Conservation (phyloP, 495 filamentous ascomycete genomes). For the Lasiosphaeris hirsuta region DNA sequence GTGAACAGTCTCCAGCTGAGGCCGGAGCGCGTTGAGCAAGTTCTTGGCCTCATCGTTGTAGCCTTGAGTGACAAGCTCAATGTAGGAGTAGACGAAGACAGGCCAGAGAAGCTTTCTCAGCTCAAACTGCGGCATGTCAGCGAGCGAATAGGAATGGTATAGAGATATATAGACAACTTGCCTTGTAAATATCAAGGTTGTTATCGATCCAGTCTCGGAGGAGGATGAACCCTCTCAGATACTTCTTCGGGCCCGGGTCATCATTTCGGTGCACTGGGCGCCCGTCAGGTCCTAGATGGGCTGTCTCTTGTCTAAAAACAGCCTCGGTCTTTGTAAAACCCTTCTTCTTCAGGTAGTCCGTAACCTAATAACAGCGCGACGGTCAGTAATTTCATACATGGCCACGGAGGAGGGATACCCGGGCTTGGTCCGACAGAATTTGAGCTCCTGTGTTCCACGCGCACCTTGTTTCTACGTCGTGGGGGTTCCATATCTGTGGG, state of each 20-base stretch:
- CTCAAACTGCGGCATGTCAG: slow-evolving; percentile 64
- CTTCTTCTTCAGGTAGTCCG: slow-evolving; percentile 94
- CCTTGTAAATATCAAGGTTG: slow-evolving; percentile 90
- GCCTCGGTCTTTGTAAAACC: slow-evolving; percentile 92
- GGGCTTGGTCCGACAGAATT: too few relatives aligned
- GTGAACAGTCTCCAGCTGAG: slow-evolving; percentile 70
- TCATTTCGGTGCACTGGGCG: slow-evolving; percentile 61
- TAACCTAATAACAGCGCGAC: slow-evolving; percentile 57
- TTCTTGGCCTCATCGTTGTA: slow-evolving; percentile 65
- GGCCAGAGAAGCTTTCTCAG: slow-evolving; percentile 84
- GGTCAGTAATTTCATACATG: not conserved
- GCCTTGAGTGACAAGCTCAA: slow-evolving; percentile 73
- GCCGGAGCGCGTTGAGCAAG: slow-evolving; percentile 65
- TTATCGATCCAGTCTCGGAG: slow-evolving; percentile 81
- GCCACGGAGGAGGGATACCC: too few relatives aligned
- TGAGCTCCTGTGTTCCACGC: too few relatives aligned
- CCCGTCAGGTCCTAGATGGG: slow-evolving; percentile 70
- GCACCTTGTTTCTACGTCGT: too few relatives aligned
- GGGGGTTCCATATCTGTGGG: too few relatives aligned
- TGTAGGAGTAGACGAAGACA: slow-evolving; percentile 86
- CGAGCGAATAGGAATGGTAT: not conserved
- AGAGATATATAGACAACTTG: slow-evolving; percentile 26
- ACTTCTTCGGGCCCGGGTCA: slow-evolving; percentile 72
- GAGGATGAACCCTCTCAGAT: slow-evolving; percentile 66
- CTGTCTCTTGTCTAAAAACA: slow-evolving; percentile 83